Evolutionary conservation across 352 stramenopile genomes (phyloP), one percentile per base, ranked within the genome.

Genomic region (Peronosclerospora sorghi): DNA sequence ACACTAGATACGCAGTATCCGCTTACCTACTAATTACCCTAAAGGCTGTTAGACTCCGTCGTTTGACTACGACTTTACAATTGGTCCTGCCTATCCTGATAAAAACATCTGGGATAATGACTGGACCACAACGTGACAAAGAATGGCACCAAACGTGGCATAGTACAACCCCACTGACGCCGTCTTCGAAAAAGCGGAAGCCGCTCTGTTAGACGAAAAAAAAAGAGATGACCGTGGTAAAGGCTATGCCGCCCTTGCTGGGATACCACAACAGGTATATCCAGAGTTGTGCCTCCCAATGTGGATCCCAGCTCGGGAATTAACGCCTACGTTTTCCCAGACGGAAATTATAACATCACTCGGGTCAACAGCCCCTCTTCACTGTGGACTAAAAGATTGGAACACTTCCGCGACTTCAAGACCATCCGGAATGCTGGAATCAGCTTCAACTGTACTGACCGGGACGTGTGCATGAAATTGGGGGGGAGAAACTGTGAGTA

Each of bases 321-420:
- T 36, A 3, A 9, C 32, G 9, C n/a, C 32, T 20, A 36, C 32
- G 2, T 36, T 36, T 36, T 36, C 9, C 0, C 37, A 58, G n/a
- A 51, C 35, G 21, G 30, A 52, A n/a, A 52, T 58, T 13, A 52
- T 58, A 43, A n/a, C n/a, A n/a, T n/a, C n/a, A n/a, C n/a, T n/a
- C n/a, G n/a, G n/a, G n/a, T n/a, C n/a, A n/a, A n/a, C 40, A 36
- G 0, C 48, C 42, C 0, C 28, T 58, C 14, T 26, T 15, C 28
- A 4, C 28, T 15, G 15, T 34, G 2, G 3, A 9, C 15, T 4
- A n/a, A n/a, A n/a, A 15, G 28, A n/a, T 34, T 13, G 8, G 28
- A n/a, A n/a, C n/a, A n/a, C n/a, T n/a, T n/a, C n/a, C n/a, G n/a
- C n/a, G n/a, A n/a, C n/a, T n/a, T n/a, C 24, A 53, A 34, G n/a